Percentiles rank a stretch among this genome's conserved stretches.
phyloP scores from a whole-genome alignment of 768 basidiomycete species.

The Mycena maculata region DNA sequence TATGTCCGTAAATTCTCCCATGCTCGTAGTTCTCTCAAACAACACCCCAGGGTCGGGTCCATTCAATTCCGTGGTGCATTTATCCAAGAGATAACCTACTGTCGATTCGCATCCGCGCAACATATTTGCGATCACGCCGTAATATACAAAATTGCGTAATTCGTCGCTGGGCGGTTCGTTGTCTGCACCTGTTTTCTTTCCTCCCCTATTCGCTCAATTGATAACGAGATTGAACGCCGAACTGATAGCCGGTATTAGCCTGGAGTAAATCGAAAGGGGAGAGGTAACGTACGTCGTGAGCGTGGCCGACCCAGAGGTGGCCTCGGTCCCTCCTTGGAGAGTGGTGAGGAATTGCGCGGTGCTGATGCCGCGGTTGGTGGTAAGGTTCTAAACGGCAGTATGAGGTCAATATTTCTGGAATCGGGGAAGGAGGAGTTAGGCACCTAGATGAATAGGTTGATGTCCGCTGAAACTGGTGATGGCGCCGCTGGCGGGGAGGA shows the following conservation, averaged over 20 bases:
- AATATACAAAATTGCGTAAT: constrained; percentile 9
- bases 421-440: neutral
- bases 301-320: constrained; percentile 66
- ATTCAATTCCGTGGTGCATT: too few species aligned
- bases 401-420: neutral
- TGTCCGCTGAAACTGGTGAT: constrained; percentile 61
- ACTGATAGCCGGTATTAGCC: constrained; percentile 42
- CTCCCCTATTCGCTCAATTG: too few species aligned
- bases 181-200: neutral
- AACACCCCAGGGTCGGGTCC: too few species aligned
- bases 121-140: too few species aligned
- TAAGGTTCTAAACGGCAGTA: constrained; percentile 57
- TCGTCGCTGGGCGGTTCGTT: constrained; percentile 1
- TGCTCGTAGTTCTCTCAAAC: too few species aligned
- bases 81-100: too few species aligned
- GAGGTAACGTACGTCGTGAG: constrained; percentile 67
- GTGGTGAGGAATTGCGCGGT: constrained; percentile 68
- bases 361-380: constrained; percentile 55
- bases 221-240: constrained; percentile 59
- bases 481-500: constrained; percentile 52
- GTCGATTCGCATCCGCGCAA: too few species aligned
- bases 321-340: constrained; percentile 73
- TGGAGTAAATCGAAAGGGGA: neutral
- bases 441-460: constrained; percentile 65
- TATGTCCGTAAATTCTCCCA: too few species aligned